These are phyloP conservation scores for Phytopythium boreale DNA, from an alignment of 352 stramenopile genomes.

Conservation along the genomic window DNA sequence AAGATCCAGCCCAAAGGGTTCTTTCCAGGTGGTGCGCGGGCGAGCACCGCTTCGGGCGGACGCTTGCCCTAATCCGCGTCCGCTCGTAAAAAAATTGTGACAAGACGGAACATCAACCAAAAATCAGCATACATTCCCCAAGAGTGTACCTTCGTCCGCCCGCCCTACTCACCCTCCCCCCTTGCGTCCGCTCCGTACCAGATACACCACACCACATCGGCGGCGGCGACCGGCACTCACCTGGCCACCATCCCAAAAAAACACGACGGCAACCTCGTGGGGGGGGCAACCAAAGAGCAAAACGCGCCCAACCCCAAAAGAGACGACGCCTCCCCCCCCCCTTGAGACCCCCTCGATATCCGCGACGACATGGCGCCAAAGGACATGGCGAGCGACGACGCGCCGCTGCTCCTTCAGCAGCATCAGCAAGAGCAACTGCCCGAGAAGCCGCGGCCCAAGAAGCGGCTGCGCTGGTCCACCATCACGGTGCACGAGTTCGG, in stretches of 20 bases:
- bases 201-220: neutral
- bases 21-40: neutral
- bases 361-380: slow-evolving; percentile 38
- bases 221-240: neutral
- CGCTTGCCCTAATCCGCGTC: neutral
- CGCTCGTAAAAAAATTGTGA: neutral
- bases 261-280: slow-evolving; percentile 9
- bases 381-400: slow-evolving; percentile 21
- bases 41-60: neutral
- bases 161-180: neutral
- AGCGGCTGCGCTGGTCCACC: slow-evolving; percentile 49
- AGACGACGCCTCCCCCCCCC: neutral
- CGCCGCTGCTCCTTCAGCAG: slow-evolving; percentile 7
- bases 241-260: slow-evolving; percentile 29
- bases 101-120: neutral
- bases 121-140: neutral
- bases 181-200: neutral
- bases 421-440: neutral
- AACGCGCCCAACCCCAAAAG: slow-evolving; percentile 17
- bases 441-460: slow-evolving; percentile 17
- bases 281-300: slow-evolving; percentile 5
- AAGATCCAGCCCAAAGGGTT: neutral
- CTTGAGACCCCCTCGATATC: neutral
- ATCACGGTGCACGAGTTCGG: slow-evolving; percentile 63
- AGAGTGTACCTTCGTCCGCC: slow-evolving; percentile 1